A percentile compares a stretch with the other conserved stretches of the same genome.
Conservation (phyloP, 495 filamentous ascomycete species). For the Hyaloscypha bicolor region DNA sequence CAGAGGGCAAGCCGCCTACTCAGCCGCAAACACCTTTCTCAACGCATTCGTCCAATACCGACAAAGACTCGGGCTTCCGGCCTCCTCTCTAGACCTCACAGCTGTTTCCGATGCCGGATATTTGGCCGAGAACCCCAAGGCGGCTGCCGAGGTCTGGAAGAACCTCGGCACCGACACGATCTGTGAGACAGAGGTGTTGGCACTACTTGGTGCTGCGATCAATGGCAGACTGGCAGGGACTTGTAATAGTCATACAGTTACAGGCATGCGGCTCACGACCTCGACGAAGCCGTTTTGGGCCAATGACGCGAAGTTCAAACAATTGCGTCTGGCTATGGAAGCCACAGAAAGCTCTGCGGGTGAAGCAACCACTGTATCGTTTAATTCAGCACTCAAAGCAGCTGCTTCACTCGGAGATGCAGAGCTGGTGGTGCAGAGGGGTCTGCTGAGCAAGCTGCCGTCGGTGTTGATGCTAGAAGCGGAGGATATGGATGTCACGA, state of each 20-base stretch:
- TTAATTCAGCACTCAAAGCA: conserved; percentile 44
- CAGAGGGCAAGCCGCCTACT: conserved; percentile 64
- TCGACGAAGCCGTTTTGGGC: conserved; percentile 49
- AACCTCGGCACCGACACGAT: conserved; percentile 54
- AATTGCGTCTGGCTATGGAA: conserved; percentile 49
- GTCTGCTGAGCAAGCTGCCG: conserved; percentile 49
- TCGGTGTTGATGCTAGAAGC: conserved; percentile 52
- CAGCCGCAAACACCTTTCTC: conserved; percentile 65
- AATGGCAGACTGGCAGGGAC: conserved; percentile 35
- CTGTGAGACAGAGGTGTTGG: conserved; percentile 53
- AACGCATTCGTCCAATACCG: conserved; percentile 55
- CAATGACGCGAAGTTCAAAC: conserved; percentile 53
- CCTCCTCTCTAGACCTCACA: conserved; percentile 56
- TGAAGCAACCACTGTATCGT: conserved; percentile 38
- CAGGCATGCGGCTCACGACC: conserved; percentile 52
- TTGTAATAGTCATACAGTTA: conserved; percentile 53
- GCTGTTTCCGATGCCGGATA: conserved; percentile 44
- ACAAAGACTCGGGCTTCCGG: conserved; percentile 45
- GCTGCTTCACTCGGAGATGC: conserved; percentile 46
- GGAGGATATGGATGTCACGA: conserved; percentile 52
- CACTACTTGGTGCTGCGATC: conserved; percentile 50
- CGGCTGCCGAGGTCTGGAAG: conserved; percentile 47
- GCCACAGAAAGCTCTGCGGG: conserved; percentile 38
- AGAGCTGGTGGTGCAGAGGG: conserved; percentile 47
- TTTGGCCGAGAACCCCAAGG: conserved; percentile 36